Base-by-base conservation (phyloP, 1,139 yeast genomes). In the Geotrichum cucujoidarum region DNA sequence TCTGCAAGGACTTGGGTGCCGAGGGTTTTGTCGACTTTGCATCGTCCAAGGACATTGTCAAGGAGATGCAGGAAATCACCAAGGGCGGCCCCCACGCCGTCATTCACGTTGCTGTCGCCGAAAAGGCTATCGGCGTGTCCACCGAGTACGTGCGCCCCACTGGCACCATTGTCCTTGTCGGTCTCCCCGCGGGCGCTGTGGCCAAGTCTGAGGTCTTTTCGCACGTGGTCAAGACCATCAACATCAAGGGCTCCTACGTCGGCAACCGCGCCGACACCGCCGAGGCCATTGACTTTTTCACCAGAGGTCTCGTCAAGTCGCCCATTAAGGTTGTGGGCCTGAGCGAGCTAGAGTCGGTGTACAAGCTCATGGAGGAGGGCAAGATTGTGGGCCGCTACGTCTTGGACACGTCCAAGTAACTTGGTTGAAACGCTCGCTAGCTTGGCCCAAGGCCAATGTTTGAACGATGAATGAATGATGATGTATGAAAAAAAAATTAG, bases 71-170 rank as follows among this genome's bases (percentile, higher is more conserved):
- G 50, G 71, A 67, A 51, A 78, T 77, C 57, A 85, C 95, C 52
- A 68, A 74, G 51, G 95, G 95, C 65, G 81, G 81, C 52, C 84
- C 92, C 49, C 90, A 85, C 62, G 92, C 84, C 61, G 88, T 78
- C 57, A 74, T 85, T 62, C 85, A 83, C 68, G 88, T 85, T 53
- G 85, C 94, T 39, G 90, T 82, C 49, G 80, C 94, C 45, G 85
- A 79, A 65, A 70, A 69, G 50, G 94, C 94, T 53, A 81, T 84
- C 60, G 70, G 77, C 49, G 81, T 78, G 62, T 83, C 92, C 18
- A 73, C 81, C 55, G 73, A 76, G 55, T 84, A 80, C 68, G 84
- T 83, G 51, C 78, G 92, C 69, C 70, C 87, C 29, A 73, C 78
- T 51, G 95, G 95, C 66, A 80, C 85, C 55, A 84, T 83, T 62